Base-by-base conservation (phyloP, 1,284 basidiomycete species). In the Boletus sp. region DNA sequence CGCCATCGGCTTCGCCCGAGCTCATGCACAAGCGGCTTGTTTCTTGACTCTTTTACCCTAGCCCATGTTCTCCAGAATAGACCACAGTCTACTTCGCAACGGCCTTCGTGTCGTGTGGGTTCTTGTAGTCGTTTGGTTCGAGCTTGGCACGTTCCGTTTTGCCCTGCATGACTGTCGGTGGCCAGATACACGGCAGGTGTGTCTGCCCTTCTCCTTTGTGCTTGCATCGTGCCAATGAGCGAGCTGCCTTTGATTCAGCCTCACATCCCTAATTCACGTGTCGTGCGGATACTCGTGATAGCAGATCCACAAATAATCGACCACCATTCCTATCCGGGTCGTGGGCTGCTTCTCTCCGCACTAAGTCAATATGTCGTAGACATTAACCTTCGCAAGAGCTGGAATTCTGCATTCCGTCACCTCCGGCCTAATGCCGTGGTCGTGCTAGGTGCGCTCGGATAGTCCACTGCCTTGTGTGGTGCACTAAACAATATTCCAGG, bases 371-470 rank as follows among this genome's bases (percentile, higher is more conserved):
- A 80, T 58, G 71, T 87, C 52, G 83, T 85, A 61, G 85, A 92
- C 66, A 73, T 87, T 51, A 88, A 88, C 64, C 76, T 94, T 67
- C 83, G 84, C 56, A 90, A 90, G 73, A 86, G 80, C 64, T 95
- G 92, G 92, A 80, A 79, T 60, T 80, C 83, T 22, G 83, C 86
- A 0, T 79, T 73, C 42, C 53, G 77, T 15, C 71, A 78, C 27
- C 76, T 90, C 31, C 80, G 76, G 24, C 90, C 92, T 1, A 80
- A 94, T 67, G 80, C 78, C 15, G 84, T 94, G 9, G 78, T 96
- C 11, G 91, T 96, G 61, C 77, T 94, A 22, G 94, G 94, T 27
- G 88, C 91, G 73, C 85, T 92, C 90, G 55, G 83, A 86, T 76
- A 74, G 18, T 85, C 0, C 77, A 90, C 64, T 39, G 3, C 1